Conservation (phyloP, 139 green algal genomes). For the Zygnema circumcarinatum region DNA sequence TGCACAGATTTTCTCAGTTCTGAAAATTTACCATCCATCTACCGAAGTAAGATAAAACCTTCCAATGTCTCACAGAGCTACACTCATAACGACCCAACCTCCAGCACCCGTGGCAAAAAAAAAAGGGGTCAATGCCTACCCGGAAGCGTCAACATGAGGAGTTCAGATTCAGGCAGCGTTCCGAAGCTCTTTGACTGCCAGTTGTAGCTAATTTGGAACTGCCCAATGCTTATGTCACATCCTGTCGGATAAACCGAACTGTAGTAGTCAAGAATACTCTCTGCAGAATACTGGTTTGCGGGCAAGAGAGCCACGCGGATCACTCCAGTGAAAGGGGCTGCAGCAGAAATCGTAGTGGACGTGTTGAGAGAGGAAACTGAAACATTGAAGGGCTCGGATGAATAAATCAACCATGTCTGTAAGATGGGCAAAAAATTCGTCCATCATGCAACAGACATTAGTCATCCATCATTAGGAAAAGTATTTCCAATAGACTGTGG, state of each 20-base stretch:
- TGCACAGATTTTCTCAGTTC: too few species aligned
- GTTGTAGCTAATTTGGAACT: neutral
- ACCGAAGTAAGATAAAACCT: too few species aligned
- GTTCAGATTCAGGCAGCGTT: neutral
- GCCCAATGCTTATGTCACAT: neutral
- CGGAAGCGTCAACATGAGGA: constrained; percentile 36
- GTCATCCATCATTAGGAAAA: too few species aligned
- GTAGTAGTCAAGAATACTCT: constrained; percentile 14
- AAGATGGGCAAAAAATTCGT: too few species aligned
- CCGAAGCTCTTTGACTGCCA: constrained; percentile 11
- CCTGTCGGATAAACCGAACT: constrained; percentile 14
- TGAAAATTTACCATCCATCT: too few species aligned
- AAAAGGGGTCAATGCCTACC: neutral
- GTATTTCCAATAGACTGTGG: too few species aligned
- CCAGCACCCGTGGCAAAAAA: too few species aligned
- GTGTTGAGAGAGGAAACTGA: too few species aligned
- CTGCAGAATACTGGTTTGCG: neutral
- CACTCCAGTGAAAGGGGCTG: constrained; percentile 58
- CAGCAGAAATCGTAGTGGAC: neutral
- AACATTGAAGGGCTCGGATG: neutral
- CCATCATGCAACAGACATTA: too few species aligned
- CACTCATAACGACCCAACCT: too few species aligned
- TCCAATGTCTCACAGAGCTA: too few species aligned
- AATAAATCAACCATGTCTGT: neutral
- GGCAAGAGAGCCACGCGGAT: constrained; percentile 55